Evolutionary conservation across 345 rosid species (phyloP).

Genomic region (Laguncularia racemosa): DNA sequence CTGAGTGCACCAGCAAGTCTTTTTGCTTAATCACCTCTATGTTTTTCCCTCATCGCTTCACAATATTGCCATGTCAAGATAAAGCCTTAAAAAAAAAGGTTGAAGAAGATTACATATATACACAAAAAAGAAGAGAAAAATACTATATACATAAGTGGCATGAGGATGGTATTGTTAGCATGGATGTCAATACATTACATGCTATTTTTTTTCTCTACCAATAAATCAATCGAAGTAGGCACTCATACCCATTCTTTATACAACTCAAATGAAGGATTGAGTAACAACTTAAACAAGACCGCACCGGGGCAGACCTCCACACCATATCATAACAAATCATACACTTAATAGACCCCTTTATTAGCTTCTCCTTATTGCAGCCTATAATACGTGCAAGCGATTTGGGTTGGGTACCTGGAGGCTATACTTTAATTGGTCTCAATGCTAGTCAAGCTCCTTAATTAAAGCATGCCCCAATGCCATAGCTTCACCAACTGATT

Average conservation of each 20-base stretch:
- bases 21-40: too few species aligned
- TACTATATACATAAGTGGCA: too few species aligned
- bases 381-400: constrained; percentile 74
- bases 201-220: constrained; percentile 74
- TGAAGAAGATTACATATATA: too few species aligned
- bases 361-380: constrained; percentile 93
- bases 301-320: constrained; percentile 54
- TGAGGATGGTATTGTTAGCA: too few species aligned
- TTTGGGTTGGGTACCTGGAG: constrained; percentile 89
- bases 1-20: too few species aligned
- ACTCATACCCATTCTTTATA: constrained; percentile 94
- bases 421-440: constrained; percentile 80
- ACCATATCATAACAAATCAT: constrained; percentile 97
- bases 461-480: constrained; percentile 68
- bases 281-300: constrained; percentile 94
- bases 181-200: too few species aligned
- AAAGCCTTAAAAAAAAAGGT: too few species aligned
- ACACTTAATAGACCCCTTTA: constrained; percentile 68
- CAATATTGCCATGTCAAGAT: too few species aligned
- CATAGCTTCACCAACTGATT: too few species aligned
- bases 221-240: constrained; percentile 75
- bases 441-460: constrained; percentile 83
- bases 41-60: too few species aligned
- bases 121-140: too few species aligned
- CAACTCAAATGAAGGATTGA: constrained; percentile 88